These are phyloP conservation scores for Trichomonas tenax DNA, from an alignment of 208 protist genomes.

Conservation along the genomic window DNA sequence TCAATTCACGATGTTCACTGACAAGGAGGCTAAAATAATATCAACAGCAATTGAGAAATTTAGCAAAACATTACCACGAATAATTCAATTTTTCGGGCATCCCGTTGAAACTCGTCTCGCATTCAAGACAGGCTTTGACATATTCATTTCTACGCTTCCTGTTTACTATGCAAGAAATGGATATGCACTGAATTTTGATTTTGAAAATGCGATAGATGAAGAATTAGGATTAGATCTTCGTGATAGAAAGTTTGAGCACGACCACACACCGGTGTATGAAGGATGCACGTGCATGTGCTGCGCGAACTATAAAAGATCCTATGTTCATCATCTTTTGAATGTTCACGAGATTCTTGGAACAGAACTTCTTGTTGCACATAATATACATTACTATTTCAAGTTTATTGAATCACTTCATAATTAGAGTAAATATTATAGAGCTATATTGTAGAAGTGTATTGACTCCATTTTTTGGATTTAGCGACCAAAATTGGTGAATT, in stretches of 20 bases:
- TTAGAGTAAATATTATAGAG: too few relatives aligned
- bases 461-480: too few relatives aligned
- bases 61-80: neutral
- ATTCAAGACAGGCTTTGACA: neutral
- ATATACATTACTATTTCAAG: neutral
- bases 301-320: neutral
- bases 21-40: neutral
- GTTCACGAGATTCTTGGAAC: neutral
- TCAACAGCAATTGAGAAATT: neutral
- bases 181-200: neutral
- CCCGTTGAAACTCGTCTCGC: neutral
- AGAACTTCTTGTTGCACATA: neutral
- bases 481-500: too few relatives aligned
- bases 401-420: neutral
- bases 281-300: neutral
- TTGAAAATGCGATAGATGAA: neutral
- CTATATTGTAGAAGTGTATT: too few relatives aligned
- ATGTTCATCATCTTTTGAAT: neutral
- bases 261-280: neutral
- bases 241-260: neutral
- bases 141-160: neutral
- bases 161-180: neutral
- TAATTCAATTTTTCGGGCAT: neutral
- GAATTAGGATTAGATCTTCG: neutral
- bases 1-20: neutral